phyloP scores from a whole-genome alignment of 768 basidiomycete species.

The Leccinum fibrillosum region DNA sequence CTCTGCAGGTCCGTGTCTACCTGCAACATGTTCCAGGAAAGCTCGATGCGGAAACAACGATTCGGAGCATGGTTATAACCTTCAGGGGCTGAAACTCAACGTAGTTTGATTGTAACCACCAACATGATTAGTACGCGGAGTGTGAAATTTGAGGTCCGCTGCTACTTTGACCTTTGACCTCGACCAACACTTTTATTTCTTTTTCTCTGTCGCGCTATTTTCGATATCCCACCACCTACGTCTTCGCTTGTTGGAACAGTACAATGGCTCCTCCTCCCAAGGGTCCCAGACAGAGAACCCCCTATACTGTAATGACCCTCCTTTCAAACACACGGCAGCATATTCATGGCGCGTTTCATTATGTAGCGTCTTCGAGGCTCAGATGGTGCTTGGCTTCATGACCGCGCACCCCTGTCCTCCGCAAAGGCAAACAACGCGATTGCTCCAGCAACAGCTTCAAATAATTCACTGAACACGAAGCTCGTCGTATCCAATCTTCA shows the following conservation, averaged over 20 bases:
- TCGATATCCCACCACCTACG: neutral
- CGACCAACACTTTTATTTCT: neutral
- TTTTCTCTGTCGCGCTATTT: neutral
- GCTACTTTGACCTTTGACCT: neutral
- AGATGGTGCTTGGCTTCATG: conserved; percentile 74
- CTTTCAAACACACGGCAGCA: neutral
- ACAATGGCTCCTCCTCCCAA: conserved; percentile 25
- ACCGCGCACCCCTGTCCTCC: conserved; percentile 55
- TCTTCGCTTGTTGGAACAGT: neutral
- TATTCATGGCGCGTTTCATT: conserved; percentile 5
- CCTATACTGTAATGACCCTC: conserved; percentile 36
- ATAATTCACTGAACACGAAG: conserved; percentile 43
- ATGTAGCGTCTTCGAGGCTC: conserved; percentile 55
- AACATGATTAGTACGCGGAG: conserved; percentile 9
- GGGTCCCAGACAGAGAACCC: conserved; percentile 37
- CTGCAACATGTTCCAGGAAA: neutral
- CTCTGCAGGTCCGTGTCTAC: neutral
- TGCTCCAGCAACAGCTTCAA: conserved; percentile 17
- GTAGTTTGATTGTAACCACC: too few relatives aligned
- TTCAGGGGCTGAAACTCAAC: too few relatives aligned
- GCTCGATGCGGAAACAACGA: too few relatives aligned
- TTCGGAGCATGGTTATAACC: too few relatives aligned
- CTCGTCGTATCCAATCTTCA: conserved; percentile 85
- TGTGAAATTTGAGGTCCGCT: conserved; percentile 16
- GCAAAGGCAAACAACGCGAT: conserved; percentile 25